Conservation (phyloP, 257 asterid genomes). For the Petunia secreta region DNA sequence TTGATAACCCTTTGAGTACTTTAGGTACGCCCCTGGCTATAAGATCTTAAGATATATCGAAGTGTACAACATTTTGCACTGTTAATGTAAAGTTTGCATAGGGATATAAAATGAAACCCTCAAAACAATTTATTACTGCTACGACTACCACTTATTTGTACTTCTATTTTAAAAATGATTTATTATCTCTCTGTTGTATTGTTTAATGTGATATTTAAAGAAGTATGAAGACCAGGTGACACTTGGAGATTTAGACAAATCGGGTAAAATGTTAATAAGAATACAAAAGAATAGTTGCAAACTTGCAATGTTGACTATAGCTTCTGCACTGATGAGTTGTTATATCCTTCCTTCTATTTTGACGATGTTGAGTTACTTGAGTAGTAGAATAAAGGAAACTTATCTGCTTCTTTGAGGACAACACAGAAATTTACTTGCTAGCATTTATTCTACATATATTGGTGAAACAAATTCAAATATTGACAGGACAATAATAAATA, state of each 20-base stretch:
- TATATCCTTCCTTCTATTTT: background rate
- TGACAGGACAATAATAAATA: background rate
- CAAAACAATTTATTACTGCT: background rate
- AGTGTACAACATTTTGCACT: too few species aligned
- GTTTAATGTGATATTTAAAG: background rate
- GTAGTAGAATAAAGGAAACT: background rate
- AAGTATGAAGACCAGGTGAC: slow-evolving; percentile 24
- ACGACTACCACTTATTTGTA: background rate
- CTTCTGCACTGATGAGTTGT: background rate
- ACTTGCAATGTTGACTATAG: slow-evolving; percentile 6
- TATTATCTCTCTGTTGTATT: background rate
- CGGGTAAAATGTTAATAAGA: slow-evolving; percentile 10
- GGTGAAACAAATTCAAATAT: background rate
- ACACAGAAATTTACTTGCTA: background rate
- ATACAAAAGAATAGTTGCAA: background rate
- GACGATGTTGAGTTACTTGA: background rate
- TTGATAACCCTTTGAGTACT: too few species aligned
- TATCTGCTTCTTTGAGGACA: background rate
- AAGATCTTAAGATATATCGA: background rate
- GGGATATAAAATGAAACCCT: background rate
- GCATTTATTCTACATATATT: background rate
- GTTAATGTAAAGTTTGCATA: background rate
- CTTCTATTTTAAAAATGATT: background rate
- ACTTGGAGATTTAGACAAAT: slow-evolving; percentile 26
- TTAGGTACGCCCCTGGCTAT: too few species aligned